Evolutionary conservation across 139 green algal genomes (phyloP).

Genomic region (Mesotaenium endlicherianum): DNA sequence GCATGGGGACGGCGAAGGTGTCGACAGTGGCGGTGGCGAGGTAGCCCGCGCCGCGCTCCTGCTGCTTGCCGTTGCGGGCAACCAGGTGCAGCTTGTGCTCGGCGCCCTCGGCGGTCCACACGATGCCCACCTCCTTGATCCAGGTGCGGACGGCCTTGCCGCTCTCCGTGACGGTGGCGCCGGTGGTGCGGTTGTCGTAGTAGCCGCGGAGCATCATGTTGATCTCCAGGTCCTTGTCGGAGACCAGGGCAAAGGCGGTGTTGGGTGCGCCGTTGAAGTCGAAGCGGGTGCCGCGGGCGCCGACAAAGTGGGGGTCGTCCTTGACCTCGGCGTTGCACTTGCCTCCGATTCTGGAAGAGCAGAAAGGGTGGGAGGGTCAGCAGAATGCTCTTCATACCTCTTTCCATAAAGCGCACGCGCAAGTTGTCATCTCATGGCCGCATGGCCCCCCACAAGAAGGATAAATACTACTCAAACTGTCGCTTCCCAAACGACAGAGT

Average conservation of each 20-base stretch:
- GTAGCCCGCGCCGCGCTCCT: conserved; percentile 10
- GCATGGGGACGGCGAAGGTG: neutral
- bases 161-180: neutral
- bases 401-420: too few relatives aligned
- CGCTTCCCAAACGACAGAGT: too few relatives aligned
- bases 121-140: conserved; percentile 27
- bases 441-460: too few relatives aligned
- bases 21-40: neutral
- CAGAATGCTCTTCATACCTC: too few relatives aligned
- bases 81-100: conserved; percentile 7
- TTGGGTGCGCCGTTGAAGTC: conserved; percentile 37
- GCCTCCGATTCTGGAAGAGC: too few relatives aligned
- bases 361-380: too few relatives aligned
- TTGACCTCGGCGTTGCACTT: neutral
- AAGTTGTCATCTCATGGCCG: too few relatives aligned
- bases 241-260: conserved; percentile 26
- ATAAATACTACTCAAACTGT: too few relatives aligned
- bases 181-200: neutral
- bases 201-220: conserved; percentile 41
- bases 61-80: conserved; percentile 4
- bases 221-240: conserved; percentile 24
- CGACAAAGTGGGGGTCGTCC: conserved; percentile 45
- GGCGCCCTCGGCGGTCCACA: conserved; percentile 2
- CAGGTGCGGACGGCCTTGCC: conserved; percentile 24
- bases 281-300: conserved; percentile 30